Conservation (phyloP, 352 stramenopile genomes). For the Phytophthora constricta region DNA sequence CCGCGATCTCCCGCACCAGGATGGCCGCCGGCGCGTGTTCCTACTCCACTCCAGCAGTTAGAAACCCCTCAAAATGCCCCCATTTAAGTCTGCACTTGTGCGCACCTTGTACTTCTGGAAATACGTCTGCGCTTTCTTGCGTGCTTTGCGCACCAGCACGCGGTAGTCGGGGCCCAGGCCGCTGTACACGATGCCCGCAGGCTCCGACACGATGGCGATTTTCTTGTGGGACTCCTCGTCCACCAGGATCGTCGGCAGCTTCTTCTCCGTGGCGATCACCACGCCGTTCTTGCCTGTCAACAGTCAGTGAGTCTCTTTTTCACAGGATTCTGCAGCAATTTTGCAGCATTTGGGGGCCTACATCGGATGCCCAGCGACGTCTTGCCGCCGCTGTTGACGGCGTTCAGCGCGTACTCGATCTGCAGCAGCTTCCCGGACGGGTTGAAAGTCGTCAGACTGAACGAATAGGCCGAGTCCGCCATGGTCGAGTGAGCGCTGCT, state of each 20-base stretch:
- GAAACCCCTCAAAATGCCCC: too few relatives aligned
- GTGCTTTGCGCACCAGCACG: constrained; percentile 96
- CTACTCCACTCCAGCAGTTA: too few relatives aligned
- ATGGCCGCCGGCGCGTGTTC: constrained; percentile 95
- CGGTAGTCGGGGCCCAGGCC: constrained; percentile 99
- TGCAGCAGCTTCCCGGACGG: constrained; percentile 99
- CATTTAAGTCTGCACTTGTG: neutral
- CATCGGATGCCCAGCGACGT: constrained; percentile 97
- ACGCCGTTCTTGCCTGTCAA: constrained; percentile 97
- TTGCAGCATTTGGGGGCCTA: constrained; percentile 38
- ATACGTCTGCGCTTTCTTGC: constrained; percentile 97
- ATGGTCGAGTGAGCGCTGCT: constrained; percentile 62
- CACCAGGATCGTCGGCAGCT: constrained; percentile 95
- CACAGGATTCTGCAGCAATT: neutral
- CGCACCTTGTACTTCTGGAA: constrained; percentile 93
- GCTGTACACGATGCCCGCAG: constrained; percentile 96
- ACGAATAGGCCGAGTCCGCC: constrained; percentile 98
- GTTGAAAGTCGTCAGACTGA: constrained; percentile 99
- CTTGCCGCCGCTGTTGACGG: constrained; percentile 97
- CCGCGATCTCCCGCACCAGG: constrained; percentile 96
- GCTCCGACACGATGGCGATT: constrained; percentile 94
- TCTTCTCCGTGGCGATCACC: constrained; percentile 99
- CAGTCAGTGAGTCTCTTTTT: neutral
- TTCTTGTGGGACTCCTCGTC: constrained; percentile 97
- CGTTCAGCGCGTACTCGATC: constrained; percentile 99